These are phyloP conservation scores for Dactylorhiza incarnata DNA, from an alignment of 106 monocot genomes.

Conservation along the genomic window DNA sequence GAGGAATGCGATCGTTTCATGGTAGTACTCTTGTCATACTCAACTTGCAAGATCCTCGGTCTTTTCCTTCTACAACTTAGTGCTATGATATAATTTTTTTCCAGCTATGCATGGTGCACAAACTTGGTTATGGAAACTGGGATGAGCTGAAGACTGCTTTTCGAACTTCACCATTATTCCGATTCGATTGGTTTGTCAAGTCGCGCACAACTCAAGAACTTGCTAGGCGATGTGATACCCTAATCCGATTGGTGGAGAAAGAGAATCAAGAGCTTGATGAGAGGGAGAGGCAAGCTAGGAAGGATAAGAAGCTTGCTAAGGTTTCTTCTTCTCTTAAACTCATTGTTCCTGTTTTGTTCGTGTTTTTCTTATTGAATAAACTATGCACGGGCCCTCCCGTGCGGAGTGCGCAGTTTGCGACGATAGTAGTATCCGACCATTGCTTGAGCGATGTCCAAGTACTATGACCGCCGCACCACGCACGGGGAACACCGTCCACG, in stretches of 20 bases:
- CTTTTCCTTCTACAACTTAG: neutral
- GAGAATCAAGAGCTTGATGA: conserved; percentile 86
- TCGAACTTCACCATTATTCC: conserved; percentile 63
- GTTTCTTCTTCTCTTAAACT: conserved; percentile 11
- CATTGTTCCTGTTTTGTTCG: neutral
- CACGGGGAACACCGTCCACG: too few relatives aligned
- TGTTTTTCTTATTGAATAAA: neutral
- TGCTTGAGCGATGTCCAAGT: too few relatives aligned
- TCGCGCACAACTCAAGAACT: conserved; percentile 78
- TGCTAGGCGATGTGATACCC: conserved; percentile 69
- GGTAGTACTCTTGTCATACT: conserved; percentile 25
- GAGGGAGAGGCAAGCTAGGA: conserved; percentile 60
- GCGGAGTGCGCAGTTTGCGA: too few relatives aligned
- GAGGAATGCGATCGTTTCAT: conserved; percentile 87
- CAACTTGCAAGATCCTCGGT: neutral
- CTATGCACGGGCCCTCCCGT: too few relatives aligned
- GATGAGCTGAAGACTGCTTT: conserved; percentile 73
- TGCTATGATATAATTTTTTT: neutral
- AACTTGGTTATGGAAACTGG: conserved; percentile 86
- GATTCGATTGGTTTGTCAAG: conserved; percentile 89
- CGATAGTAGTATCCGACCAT: too few relatives aligned
- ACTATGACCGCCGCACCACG: too few relatives aligned
- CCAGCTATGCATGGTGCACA: conserved; percentile 81
- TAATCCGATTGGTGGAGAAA: conserved; percentile 72
- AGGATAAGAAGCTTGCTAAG: conserved; percentile 67